These are phyloP conservation scores for Phytophthora hibernalis DNA, from an alignment of 352 stramenopile species.

Conservation along the genomic window DNA sequence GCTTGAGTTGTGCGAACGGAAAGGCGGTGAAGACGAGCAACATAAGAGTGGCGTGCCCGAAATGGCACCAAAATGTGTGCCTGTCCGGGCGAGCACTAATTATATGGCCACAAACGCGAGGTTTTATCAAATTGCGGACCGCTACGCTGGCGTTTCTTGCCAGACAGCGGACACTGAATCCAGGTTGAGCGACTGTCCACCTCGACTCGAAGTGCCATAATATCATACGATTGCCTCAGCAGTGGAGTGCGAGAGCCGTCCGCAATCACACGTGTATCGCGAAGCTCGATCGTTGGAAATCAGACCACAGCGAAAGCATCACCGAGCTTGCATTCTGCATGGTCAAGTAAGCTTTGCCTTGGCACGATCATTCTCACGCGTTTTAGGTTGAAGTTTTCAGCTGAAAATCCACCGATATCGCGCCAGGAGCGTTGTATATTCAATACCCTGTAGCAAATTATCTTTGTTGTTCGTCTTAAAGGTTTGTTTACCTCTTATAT, in stretches of 20 bases:
- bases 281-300: slow-evolving; percentile 26
- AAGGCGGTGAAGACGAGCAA: slow-evolving; percentile 1
- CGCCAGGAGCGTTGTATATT: neutral
- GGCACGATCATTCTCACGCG: neutral
- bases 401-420: neutral
- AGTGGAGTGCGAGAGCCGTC: neutral
- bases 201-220: neutral
- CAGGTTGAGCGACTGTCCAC: slow-evolving; percentile 7
- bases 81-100: too few relatives aligned
- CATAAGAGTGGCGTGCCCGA: too few relatives aligned
- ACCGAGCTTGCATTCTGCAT: neutral
- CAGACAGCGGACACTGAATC: slow-evolving; percentile 1
- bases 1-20: slow-evolving; percentile 22
- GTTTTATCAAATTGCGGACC: too few relatives aligned
- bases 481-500: neutral
- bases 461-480: too few relatives aligned
- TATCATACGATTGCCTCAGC: neutral
- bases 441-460: neutral
- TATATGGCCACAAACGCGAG: too few relatives aligned
- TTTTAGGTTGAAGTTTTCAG: neutral
- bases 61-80: too few relatives aligned
- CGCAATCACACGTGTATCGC: slow-evolving; percentile 5
- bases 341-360: neutral
- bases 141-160: slow-evolving; percentile 7
- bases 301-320: slow-evolving; percentile 23